Evolutionary conservation across 163 green algal species (phyloP).

Genomic region (Scenedesmus sp.): DNA sequence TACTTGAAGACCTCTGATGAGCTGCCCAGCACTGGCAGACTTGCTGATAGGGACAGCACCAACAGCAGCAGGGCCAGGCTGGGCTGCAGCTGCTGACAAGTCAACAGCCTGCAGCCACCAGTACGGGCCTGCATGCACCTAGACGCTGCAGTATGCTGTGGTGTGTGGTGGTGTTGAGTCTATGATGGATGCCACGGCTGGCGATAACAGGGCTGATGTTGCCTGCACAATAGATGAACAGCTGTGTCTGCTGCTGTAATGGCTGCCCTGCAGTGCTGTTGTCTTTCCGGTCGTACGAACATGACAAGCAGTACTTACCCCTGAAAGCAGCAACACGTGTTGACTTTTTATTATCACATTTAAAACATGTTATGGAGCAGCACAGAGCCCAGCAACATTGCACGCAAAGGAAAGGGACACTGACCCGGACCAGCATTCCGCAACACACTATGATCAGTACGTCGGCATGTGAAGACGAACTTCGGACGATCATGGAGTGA

Average conservation of each 20-base stretch:
- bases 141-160: not conserved
- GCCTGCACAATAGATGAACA: not conserved
- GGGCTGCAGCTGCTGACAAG: not conserved
- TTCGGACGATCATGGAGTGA: not conserved
- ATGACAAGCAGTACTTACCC: not conserved
- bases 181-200: not conserved
- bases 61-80: not conserved
- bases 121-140: not conserved
- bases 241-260: not conserved
- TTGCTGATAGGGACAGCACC: constrained; percentile 34
- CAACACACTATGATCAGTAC: not conserved
- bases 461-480: not conserved
- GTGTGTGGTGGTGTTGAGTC: not conserved
- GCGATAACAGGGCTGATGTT: not conserved
- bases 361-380: not conserved
- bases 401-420: not conserved
- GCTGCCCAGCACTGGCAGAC: constrained; percentile 73
- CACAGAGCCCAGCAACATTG: not conserved
- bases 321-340: not conserved
- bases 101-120: not conserved
- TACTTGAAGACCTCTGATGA: constrained; percentile 16
- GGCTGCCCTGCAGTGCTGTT: not conserved
- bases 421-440: not conserved
- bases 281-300: not conserved
- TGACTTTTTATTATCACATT: not conserved